phyloP scores from a whole-genome alignment of 257 asterid species.

The Ophiorrhiza pumila region DNA sequence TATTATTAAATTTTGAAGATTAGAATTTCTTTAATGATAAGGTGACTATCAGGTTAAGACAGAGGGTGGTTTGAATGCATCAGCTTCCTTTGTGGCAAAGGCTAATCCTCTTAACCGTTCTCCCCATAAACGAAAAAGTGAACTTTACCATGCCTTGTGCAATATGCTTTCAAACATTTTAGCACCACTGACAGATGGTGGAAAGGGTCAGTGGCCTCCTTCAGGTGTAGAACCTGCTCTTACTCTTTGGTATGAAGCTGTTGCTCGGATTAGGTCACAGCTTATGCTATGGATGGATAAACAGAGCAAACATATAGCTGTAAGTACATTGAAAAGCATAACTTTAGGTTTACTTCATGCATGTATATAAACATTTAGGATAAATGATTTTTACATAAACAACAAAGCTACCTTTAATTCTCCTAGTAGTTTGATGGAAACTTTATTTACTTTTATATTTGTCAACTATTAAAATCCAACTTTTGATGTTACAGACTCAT shows the following conservation, averaged over 20 bases:
- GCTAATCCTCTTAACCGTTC: conserved; percentile 96
- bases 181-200: conserved; percentile 96
- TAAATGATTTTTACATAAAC: neutral
- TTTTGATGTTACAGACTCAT: neutral
- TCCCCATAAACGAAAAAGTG: conserved; percentile 96
- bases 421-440: neutral
- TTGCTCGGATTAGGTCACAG: conserved; percentile 84
- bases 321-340: conserved; percentile 37
- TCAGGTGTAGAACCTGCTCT: conserved; percentile 93
- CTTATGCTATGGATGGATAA: conserved; percentile 97
- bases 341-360: neutral
- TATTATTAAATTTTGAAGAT: conserved; percentile 21
- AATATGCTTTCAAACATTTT: conserved; percentile 97
- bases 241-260: conserved; percentile 97
- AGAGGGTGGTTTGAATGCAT: conserved; percentile 95
- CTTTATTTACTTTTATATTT: neutral
- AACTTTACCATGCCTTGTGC: conserved; percentile 97
- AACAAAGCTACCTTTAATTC: neutral
- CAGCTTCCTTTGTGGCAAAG: conserved; percentile 97
- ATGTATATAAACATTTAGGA: neutral
- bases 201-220: conserved; percentile 99
- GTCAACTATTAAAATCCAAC: neutral
- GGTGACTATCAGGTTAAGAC: conserved; percentile 78
- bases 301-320: conserved; percentile 96
- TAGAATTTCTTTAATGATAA: conserved; percentile 30